Conservation (phyloP, 176 grass and related monocot species). For the Phragmites australis region DNA sequence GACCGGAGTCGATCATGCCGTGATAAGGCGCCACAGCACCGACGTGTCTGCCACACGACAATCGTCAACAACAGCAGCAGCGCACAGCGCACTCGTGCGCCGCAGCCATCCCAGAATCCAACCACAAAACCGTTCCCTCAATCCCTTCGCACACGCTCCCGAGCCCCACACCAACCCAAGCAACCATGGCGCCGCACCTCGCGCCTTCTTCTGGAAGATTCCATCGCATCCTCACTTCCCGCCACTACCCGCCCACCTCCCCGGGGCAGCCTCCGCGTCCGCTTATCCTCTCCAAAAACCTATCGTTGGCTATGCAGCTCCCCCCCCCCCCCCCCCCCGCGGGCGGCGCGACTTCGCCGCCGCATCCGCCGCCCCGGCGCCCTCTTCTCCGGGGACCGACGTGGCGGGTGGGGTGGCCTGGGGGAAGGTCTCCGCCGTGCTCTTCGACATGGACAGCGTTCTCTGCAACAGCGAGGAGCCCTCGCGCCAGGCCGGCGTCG, state of each 20-base stretch:
- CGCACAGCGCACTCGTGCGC: neutral
- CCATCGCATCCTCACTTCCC: conserved; percentile 29
- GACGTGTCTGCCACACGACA: neutral
- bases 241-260: conserved; percentile 44
- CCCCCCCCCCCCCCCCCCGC: conserved; percentile 28
- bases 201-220: conserved; percentile 51
- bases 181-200: conserved; percentile 63
- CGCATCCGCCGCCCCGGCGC: conserved; percentile 35
- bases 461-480: conserved; percentile 96
- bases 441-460: conserved; percentile 97
- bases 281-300: conserved; percentile 43
- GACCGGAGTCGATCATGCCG: conserved; percentile 1
- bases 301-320: conserved; percentile 15
- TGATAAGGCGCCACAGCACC: conserved; percentile 26
- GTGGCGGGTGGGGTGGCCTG: conserved; percentile 38
- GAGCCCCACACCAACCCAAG: neutral
- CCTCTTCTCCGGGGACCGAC: conserved; percentile 33
- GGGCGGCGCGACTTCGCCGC: conserved; percentile 22
- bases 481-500: conserved; percentile 74
- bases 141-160: neutral
- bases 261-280: conserved; percentile 37
- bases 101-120: neutral
- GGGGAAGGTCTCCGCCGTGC: conserved; percentile 87
- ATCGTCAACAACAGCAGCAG: too few species aligned
- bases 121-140: neutral